Evolutionary conservation across 1,139 yeast species (phyloP).

Genomic region (Diutina pseudorugosa): DNA sequence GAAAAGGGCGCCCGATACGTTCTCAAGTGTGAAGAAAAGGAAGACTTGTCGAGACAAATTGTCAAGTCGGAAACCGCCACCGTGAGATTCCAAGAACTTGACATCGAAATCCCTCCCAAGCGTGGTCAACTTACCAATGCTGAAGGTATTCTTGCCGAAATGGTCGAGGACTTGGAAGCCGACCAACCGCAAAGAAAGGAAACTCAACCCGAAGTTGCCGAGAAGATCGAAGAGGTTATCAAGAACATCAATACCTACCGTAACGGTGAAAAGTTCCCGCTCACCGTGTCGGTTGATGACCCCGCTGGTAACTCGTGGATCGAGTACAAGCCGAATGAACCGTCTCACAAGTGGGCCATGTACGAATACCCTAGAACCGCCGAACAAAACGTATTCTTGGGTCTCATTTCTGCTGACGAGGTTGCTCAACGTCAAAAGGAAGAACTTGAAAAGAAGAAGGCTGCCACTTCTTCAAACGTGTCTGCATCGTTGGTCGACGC

Average conservation of each 20-base stretch:
- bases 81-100: slow-evolving; percentile 75
- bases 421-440: slow-evolving; percentile 41
- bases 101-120: slow-evolving; percentile 90
- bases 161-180: slow-evolving; percentile 66
- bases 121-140: slow-evolving; percentile 87
- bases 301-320: slow-evolving; percentile 98
- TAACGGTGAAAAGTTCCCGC: slow-evolving; percentile 61
- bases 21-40: slow-evolving; percentile 54
- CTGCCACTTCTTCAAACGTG: slow-evolving; percentile 23
- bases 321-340: slow-evolving; percentile 78
- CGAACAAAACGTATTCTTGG: slow-evolving; percentile 79
- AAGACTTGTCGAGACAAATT: slow-evolving; percentile 80
- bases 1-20: slow-evolving; percentile 76
- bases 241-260: slow-evolving; percentile 44
- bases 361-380: slow-evolving; percentile 75
- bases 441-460: slow-evolving; percentile 25
- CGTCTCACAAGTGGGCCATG: slow-evolving; percentile 86
- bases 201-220: slow-evolving; percentile 61
- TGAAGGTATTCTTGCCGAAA: slow-evolving; percentile 78
- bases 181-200: slow-evolving; percentile 75
- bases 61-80: slow-evolving; percentile 83
- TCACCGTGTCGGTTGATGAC: slow-evolving; percentile 76
- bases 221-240: slow-evolving; percentile 63
- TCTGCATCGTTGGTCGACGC: slow-evolving; percentile 12
- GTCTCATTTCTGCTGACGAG: slow-evolving; percentile 75